Evolutionary conservation across 352 stramenopile species (phyloP).

Genomic region (Phytopythium cucurbitacearum): DNA sequence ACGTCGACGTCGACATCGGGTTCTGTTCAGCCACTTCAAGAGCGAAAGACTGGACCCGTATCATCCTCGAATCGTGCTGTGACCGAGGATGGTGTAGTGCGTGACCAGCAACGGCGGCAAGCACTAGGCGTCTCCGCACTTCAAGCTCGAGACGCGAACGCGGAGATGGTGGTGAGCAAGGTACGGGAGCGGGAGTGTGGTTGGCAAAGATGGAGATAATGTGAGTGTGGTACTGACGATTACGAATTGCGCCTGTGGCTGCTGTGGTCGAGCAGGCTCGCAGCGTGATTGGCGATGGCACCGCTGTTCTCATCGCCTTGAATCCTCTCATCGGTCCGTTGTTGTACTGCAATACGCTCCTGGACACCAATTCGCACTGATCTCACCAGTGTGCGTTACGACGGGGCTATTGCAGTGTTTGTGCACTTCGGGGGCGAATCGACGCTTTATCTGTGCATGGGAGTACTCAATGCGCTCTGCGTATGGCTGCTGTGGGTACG

Average conservation of each 20-base stretch:
- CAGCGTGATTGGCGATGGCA: conserved; percentile 14
- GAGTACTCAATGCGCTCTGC: conserved; percentile 36
- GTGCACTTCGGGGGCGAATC: conserved; percentile 34
- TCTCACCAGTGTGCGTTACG: too few relatives aligned
- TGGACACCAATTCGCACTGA: too few relatives aligned
- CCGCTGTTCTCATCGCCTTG: conserved; percentile 25
- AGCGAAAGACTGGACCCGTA: too few relatives aligned
- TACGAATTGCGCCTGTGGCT: not conserved
- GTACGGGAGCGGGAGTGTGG: not conserved
- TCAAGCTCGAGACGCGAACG: conserved; percentile 9
- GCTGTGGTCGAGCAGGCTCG: conserved; percentile 7
- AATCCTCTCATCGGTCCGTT: conserved; percentile 38
- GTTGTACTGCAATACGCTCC: not conserved
- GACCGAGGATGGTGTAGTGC: too few relatives aligned
- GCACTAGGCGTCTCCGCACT: not conserved
- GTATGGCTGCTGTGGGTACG: conserved; percentile 46
- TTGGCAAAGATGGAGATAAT: not conserved
- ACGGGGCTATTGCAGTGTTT: conserved; percentile 22
- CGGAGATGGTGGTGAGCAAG: not conserved
- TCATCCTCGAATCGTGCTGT: too few relatives aligned
- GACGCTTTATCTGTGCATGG: conserved; percentile 13
- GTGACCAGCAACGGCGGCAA: too few relatives aligned
- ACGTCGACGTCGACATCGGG: conserved; percentile 5
- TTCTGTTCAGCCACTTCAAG: not conserved
- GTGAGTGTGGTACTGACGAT: not conserved